Percentiles rank a stretch among this genome's conserved stretches.
Evolutionary conservation across 768 basidiomycete genomes (phyloP).

Genomic region (Trametes maxima): DNA sequence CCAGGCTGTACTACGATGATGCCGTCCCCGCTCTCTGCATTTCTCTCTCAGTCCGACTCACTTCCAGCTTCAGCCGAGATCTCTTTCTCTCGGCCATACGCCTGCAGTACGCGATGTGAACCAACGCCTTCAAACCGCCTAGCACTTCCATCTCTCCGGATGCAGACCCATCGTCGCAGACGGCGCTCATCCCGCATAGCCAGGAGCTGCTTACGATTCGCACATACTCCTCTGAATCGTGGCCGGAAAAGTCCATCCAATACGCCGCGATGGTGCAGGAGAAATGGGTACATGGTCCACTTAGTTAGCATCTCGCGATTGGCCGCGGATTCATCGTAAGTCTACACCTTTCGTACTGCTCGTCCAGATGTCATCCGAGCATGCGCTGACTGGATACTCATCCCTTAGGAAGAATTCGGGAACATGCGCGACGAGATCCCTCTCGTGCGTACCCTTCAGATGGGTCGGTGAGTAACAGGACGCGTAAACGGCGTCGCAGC

Average conservation of each 20-base stretch:
- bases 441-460: slow-evolving; percentile 80
- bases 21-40: no score
- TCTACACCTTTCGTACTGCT: no score
- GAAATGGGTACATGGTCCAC: slow-evolving; percentile 61
- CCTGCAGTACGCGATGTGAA: not conserved
- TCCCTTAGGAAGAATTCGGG: slow-evolving; percentile 45
- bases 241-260: slow-evolving; percentile 63
- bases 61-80: no score
- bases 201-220: slow-evolving; percentile 71
- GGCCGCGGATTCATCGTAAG: slow-evolving; percentile 72
- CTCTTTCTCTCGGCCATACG: not conserved
- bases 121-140: slow-evolving; percentile 1
- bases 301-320: slow-evolving; percentile 68
- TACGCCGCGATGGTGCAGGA: slow-evolving; percentile 70
- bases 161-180: slow-evolving; percentile 49
- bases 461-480: slow-evolving; percentile 76
- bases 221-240: slow-evolving; percentile 57
- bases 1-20: no score
- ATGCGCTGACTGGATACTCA: no score
- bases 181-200: slow-evolving; percentile 82
- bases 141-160: slow-evolving; percentile 1
- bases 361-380: no score
- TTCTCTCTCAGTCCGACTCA: no score
- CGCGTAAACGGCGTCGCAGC: not conserved
- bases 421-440: slow-evolving; percentile 62